Conservation (phyloP, 1,284 basidiomycete species). For the Ustilago sp. region DNA sequence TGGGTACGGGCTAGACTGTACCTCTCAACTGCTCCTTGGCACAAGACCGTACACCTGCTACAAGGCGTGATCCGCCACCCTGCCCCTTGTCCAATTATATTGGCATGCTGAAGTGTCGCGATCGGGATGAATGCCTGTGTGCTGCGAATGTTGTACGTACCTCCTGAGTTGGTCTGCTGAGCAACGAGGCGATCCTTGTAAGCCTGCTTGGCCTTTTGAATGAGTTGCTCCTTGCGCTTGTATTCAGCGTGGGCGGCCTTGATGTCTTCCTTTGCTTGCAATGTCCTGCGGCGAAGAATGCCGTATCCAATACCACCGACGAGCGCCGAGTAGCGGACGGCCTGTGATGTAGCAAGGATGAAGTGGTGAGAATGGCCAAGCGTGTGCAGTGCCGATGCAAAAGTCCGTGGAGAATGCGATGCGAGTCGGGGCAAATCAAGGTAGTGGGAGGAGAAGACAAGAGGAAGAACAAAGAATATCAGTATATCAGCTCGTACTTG, state of each 20-base stretch:
- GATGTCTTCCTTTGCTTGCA: slow-evolving; percentile 86
- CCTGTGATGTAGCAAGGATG: slow-evolving; percentile 73
- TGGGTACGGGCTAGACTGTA: not conserved
- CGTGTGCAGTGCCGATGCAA: not conserved
- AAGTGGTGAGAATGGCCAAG: not conserved
- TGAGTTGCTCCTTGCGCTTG: slow-evolving; percentile 72
- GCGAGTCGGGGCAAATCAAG: not conserved
- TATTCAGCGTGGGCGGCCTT: slow-evolving; percentile 75
- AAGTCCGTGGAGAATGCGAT: not conserved
- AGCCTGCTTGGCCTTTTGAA: slow-evolving; percentile 88
- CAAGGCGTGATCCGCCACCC: not conserved
- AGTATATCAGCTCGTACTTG: not conserved
- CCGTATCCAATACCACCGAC: slow-evolving; percentile 90
- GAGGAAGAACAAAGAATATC: not conserved
- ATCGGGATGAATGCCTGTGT: not conserved
- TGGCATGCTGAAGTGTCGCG: not conserved
- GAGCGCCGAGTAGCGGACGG: slow-evolving; percentile 94
- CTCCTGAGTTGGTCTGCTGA: slow-evolving; percentile 38
- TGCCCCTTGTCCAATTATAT: not conserved
- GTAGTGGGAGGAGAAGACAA: not conserved
- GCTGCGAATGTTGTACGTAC: slow-evolving; percentile 23
- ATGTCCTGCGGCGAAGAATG: slow-evolving; percentile 87
- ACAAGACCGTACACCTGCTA: not conserved
- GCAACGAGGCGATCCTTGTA: slow-evolving; percentile 75
- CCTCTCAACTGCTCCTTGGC: not conserved